Evolutionary conservation across 805 yeast species (phyloP).

Genomic region (Candida tibetensis): DNA sequence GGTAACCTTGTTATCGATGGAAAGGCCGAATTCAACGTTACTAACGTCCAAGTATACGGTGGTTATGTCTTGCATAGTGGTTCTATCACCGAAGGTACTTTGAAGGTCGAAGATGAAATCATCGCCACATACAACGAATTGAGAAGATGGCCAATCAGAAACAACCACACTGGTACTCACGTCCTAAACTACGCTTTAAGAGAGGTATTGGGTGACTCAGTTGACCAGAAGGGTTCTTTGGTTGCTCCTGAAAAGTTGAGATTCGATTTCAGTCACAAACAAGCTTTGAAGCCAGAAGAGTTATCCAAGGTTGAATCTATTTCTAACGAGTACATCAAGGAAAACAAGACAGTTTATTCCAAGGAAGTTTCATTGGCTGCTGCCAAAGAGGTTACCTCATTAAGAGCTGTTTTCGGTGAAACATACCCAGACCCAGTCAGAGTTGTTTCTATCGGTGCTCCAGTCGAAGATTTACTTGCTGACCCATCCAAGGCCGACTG

Average conservation of each 20-base stretch:
- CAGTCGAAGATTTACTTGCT: conserved; percentile 75
- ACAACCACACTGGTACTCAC: conserved; percentile 98
- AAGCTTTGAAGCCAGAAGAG: conserved; percentile 71
- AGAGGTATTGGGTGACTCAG: conserved; percentile 78
- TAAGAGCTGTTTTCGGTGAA: conserved; percentile 98
- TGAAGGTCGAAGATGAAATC: conserved; percentile 65
- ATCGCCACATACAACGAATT: conserved; percentile 88
- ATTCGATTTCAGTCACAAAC: conserved; percentile 94
- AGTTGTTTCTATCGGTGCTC: conserved; percentile 92
- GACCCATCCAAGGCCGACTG: conserved; percentile 74
- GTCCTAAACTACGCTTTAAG: conserved; percentile 86
- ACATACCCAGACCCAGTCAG: conserved; percentile 99
- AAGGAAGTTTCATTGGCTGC: conserved; percentile 72
- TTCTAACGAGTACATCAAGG: conserved; percentile 66
- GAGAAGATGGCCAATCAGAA: conserved; percentile 94
- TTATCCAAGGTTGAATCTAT: conserved; percentile 72
- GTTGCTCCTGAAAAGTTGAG: conserved; percentile 94
- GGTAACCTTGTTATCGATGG: conserved; percentile 93
- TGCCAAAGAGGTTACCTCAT: conserved; percentile 76
- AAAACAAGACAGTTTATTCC: conserved; percentile 70
- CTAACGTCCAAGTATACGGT: conserved; percentile 87
- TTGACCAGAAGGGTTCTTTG: conserved; percentile 95
- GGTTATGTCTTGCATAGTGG: conserved; percentile 98
- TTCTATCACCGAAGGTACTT: conserved; percentile 67
- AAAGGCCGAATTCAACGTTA: conserved; percentile 79